Conservation (phyloP, 1,284 basidiomycete genomes). For the Irpex lacteus region DNA sequence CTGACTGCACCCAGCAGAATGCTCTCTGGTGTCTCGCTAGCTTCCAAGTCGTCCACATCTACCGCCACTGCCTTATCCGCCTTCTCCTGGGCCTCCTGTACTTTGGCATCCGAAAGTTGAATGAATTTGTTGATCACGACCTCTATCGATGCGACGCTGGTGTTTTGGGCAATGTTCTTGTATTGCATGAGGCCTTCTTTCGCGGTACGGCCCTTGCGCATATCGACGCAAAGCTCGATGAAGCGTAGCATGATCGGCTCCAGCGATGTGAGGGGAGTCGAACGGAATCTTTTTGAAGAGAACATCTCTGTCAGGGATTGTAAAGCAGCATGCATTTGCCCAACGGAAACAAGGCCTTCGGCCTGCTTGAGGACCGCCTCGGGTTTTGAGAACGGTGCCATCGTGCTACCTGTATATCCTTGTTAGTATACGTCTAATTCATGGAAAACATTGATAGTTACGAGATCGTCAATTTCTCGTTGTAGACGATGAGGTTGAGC, state of each 20-base stretch:
- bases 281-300: conserved; percentile 90
- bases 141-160: conserved; percentile 90
- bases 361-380: conserved; percentile 92
- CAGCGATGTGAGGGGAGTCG: conserved; percentile 84
- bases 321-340: conserved; percentile 85
- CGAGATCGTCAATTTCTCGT: neutral
- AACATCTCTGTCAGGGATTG: conserved; percentile 92
- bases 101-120: conserved; percentile 84
- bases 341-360: conserved; percentile 88
- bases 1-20: conserved; percentile 87
- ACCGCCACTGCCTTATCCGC: conserved; percentile 66
- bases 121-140: conserved; percentile 90
- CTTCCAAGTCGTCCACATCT: conserved; percentile 89
- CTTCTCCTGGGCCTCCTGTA: conserved; percentile 84
- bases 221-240: conserved; percentile 94
- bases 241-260: conserved; percentile 96
- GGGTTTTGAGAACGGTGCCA: conserved; percentile 90
- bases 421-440: neutral
- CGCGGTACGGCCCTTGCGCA: conserved; percentile 91
- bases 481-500: neutral
- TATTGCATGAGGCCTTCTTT: conserved; percentile 96
- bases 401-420: conserved; percentile 29
- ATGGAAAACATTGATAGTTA: neutral
- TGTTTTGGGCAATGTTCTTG: conserved; percentile 96
- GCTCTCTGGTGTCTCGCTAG: conserved; percentile 89